These are phyloP conservation scores for Mucor sp. DNA, from an alignment of 371 early-diverging fungal genomes.

Conservation along the genomic window DNA sequence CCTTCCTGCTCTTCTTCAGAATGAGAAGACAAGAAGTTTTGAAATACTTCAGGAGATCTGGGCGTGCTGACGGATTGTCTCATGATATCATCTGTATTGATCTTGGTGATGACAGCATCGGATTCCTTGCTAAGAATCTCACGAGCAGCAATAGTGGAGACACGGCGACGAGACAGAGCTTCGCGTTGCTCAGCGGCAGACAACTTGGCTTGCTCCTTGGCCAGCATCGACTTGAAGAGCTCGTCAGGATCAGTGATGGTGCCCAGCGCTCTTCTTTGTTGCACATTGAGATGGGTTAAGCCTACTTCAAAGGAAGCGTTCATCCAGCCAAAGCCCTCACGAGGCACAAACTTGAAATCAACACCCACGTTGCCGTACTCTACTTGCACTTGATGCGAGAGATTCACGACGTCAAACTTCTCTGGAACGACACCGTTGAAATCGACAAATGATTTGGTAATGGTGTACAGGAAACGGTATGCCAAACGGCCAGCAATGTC, in stretches of 20 bases:
- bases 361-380: conserved; percentile 94
- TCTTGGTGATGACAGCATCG: conserved; percentile 18
- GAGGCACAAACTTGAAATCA: conserved; percentile 88
- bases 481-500: conserved; percentile 77
- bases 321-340: conserved; percentile 99
- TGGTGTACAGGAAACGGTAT: conserved; percentile 93
- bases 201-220: conserved; percentile 16
- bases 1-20: not conserved
- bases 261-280: conserved; percentile 75
- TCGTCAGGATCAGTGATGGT: conserved; percentile 75
- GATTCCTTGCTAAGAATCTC: conserved; percentile 9
- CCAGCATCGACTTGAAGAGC: conserved; percentile 48
- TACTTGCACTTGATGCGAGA: conserved; percentile 90
- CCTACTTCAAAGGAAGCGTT: conserved; percentile 90
- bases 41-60: conserved; percentile 8
- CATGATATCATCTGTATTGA: conserved; percentile 17
- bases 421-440: conserved; percentile 96
- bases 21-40: not conserved
- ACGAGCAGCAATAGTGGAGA: conserved; percentile 26
- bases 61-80: conserved; percentile 13
- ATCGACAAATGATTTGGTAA: conserved; percentile 90
- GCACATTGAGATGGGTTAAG: conserved; percentile 65
- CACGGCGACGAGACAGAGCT: conserved; percentile 20
- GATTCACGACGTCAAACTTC: conserved; percentile 89
- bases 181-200: conserved; percentile 17